These are phyloP conservation scores for Coemansia guatemalensis DNA, from an alignment of 192 early-diverging fungal genomes.

Conservation along the genomic window DNA sequence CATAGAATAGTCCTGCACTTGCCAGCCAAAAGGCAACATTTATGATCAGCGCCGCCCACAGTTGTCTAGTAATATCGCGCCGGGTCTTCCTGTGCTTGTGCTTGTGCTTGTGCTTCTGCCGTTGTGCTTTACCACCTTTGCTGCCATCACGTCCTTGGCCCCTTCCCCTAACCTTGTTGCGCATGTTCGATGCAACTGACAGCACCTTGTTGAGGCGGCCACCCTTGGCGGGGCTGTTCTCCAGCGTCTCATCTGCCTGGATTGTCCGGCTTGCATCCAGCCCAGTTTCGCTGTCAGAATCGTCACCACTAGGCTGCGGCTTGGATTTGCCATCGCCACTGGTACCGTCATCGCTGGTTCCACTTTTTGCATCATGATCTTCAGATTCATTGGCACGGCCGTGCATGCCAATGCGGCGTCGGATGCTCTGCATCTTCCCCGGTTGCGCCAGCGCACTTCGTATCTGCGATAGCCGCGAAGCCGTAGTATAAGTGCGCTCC, in stretches of 20 bases:
- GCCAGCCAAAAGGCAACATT: slow-evolving; percentile 47
- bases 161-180: slow-evolving; percentile 14
- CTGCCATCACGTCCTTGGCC: slow-evolving; percentile 1
- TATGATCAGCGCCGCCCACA: slow-evolving; percentile 32
- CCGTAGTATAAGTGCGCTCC: slow-evolving; percentile 33
- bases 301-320: neutral
- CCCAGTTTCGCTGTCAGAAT: neutral
- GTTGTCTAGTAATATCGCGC: slow-evolving; percentile 34
- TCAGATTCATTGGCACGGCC: neutral
- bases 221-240: neutral
- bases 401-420: slow-evolving; percentile 9
- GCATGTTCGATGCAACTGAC: slow-evolving; percentile 18
- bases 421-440: slow-evolving; percentile 14
- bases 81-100: neutral
- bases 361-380: neutral
- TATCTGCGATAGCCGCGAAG: slow-evolving; percentile 37
- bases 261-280: slow-evolving; percentile 10
- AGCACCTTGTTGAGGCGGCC: slow-evolving; percentile 12
- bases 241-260: slow-evolving; percentile 1
- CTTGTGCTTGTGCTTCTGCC: neutral
- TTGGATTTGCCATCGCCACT: neutral
- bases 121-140: slow-evolving; percentile 6
- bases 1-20: slow-evolving; percentile 44
- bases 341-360: slow-evolving; percentile 2
- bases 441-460: slow-evolving; percentile 16